Evolutionary conservation across 352 stramenopile species (phyloP), one percentile per base, ranked within the genome.

Genomic region (Pythium phragmitis): DNA sequence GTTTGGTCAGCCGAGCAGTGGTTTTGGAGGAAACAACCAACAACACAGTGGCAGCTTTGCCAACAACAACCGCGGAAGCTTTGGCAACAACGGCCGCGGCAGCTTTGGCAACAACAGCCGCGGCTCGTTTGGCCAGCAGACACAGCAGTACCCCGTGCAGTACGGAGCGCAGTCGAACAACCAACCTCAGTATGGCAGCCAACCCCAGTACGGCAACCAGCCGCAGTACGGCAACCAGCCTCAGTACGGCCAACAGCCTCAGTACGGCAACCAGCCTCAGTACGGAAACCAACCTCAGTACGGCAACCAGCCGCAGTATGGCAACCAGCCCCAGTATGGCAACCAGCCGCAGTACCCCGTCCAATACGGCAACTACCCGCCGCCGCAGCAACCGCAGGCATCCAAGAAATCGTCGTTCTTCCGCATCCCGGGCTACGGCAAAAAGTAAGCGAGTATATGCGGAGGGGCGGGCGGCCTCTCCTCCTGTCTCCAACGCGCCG

Each of bases 381-480:
- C 82, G 30, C 79, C 86, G 57, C 75, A 80, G 54, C 67, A 76
- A 70, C 57, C 69, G 23, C 71, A 82, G 17, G 60, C 68, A 19
- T 65, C 70, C n/a, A 91, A 89, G 72, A 85, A 85, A 42, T 79
- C 70, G 52, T 85, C 77, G 41, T 84, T 87, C 55, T 91, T 91
- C 72, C 76, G 80, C 13, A 66, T 92, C 28, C 83, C 83, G 17
- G 70, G 78, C 37, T 79, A 82, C 71, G 88, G 87, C 71, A 92
- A 89, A 73, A 89, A 88, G 70, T 91, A 83, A 46, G n/a, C 16
- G 0, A 8, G 34, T 26, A 57, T 45, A 36, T 52, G 19, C 17
- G 46, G 41, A 36, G 33, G 16, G n/a, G 43, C 12, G 11, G 3
- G 8, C 7, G 34, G 33, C 43, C 19, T 11, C 11, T 39, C 45